Conservation (phyloP, 768 basidiomycete genomes). For the Boletellus emodensis region DNA sequence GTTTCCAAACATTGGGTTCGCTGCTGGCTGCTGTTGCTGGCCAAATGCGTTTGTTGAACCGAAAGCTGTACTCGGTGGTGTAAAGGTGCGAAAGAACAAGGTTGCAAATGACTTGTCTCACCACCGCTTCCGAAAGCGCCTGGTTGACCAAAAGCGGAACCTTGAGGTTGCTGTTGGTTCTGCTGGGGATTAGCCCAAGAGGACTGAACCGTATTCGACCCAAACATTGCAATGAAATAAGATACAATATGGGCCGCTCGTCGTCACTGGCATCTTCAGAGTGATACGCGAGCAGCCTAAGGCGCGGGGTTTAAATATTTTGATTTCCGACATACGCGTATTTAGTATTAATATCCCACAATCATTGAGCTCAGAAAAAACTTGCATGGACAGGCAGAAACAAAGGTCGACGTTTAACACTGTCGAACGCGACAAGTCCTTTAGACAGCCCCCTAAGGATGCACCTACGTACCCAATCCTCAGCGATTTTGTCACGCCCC, state of each 20-base stretch:
- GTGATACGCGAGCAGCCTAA: constrained; percentile 8
- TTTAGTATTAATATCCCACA: constrained; percentile 25
- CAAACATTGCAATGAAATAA: constrained; percentile 53
- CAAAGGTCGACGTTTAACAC: constrained; percentile 71
- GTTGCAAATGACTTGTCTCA: constrained; percentile 31
- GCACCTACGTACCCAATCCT: constrained; percentile 73
- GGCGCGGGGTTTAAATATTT: constrained; percentile 21
- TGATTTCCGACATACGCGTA: constrained; percentile 13
- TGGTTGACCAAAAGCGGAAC: constrained; percentile 69
- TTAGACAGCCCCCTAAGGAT: constrained; percentile 68
- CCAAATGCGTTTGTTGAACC: constrained; percentile 55
- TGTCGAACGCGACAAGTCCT: constrained; percentile 70
- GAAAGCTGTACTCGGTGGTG: constrained; percentile 42
- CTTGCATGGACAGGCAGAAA: constrained; percentile 32
- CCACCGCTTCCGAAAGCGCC: constrained; percentile 56
- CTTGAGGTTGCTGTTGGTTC: constrained; percentile 52
- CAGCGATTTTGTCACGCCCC: constrained; percentile 90
- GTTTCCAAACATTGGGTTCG: constrained; percentile 81
- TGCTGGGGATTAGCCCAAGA: constrained; percentile 68
- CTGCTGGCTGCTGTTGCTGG: constrained; percentile 62
- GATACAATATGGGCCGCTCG: constrained; percentile 15
- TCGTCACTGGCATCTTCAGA: constrained; percentile 23
- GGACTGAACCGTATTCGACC: constrained; percentile 46
- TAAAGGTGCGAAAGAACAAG: constrained; percentile 23
- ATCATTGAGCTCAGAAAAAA: constrained; percentile 15